These are phyloP conservation scores for Stachybotrys echinatus DNA, from an alignment of 2,329 filamentous ascomycete genomes.

Conservation along the genomic window DNA sequence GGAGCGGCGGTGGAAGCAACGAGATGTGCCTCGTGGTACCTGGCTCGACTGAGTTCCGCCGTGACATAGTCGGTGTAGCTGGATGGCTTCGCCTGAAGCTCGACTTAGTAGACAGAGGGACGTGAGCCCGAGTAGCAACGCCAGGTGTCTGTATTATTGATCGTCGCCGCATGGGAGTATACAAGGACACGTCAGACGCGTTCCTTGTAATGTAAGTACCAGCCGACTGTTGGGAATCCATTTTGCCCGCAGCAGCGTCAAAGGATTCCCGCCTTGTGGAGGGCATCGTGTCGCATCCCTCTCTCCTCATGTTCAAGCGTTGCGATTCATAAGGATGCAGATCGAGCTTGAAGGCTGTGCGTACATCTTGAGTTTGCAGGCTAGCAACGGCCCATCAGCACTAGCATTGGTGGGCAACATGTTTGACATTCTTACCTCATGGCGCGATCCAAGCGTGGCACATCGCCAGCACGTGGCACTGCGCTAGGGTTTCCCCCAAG, in stretches of 20 bases:
- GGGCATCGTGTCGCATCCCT: neutral
- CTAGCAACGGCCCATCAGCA: neutral
- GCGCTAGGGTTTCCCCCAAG: neutral
- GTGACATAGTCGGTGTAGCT: constrained; percentile 29
- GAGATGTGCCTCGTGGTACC: constrained; percentile 24
- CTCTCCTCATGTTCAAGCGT: neutral
- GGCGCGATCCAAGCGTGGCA: neutral
- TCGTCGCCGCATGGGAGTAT: constrained; percentile 41
- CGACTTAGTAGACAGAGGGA: constrained; percentile 18
- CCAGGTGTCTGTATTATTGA: constrained; percentile 45
- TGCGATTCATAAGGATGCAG: neutral
- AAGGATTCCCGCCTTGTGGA: neutral
- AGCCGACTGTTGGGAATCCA: neutral
- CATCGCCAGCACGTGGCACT: neutral
- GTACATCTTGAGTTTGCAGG: neutral
- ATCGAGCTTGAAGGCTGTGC: neutral
- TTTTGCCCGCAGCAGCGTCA: neutral
- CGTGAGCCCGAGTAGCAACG: constrained; percentile 37
- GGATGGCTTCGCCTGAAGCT: constrained; percentile 33
- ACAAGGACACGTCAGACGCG: constrained; percentile 43
- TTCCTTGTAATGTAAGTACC: constrained; percentile 16
- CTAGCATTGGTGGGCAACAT: neutral
- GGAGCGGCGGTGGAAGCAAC: constrained; percentile 20
- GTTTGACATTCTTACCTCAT: neutral
- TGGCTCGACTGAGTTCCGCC: constrained; percentile 34